A percentile compares a stretch with the other conserved stretches of the same genome.
phyloP scores from a whole-genome alignment of 257 asterid species.

The Solanum paucissectum region DNA sequence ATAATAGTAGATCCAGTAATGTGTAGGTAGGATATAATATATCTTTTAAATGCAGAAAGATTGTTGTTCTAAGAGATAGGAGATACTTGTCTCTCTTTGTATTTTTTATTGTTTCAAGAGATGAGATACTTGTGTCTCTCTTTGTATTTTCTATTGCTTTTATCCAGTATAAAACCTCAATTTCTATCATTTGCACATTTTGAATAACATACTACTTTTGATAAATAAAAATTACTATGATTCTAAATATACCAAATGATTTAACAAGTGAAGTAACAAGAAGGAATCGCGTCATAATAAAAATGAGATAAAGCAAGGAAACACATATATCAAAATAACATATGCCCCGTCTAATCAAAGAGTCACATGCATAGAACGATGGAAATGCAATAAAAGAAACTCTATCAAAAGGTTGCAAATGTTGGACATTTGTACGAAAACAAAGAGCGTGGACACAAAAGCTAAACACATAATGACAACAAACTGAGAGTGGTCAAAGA shows the following conservation, averaged over 20 bases:
- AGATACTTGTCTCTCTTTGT: not conserved
- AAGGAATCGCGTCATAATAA: not conserved
- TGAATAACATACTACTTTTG: not conserved
- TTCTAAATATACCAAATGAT: not conserved
- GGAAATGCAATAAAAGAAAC: not conserved
- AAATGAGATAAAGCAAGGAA: not conserved
- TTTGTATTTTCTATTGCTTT: not conserved
- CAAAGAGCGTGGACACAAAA: not conserved
- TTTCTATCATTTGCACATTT: not conserved
- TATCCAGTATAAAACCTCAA: not conserved
- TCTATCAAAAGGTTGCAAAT: not conserved
- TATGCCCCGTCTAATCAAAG: not conserved
- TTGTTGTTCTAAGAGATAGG: not conserved
- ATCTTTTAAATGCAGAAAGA: too few species aligned
- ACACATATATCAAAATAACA: not conserved
- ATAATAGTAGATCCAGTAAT: not conserved
- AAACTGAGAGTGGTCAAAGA: not conserved
- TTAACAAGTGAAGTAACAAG: not conserved
- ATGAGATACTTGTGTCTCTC: not conserved
- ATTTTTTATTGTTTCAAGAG: not conserved
- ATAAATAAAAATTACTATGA: not conserved
- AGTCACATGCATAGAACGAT: not conserved
- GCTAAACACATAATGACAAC: conserved; percentile 2
- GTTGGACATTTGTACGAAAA: not conserved
- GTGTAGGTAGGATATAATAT: not conserved